Evolutionary conservation across 1,139 yeast genomes (phyloP).

Genomic region (Sugiyamaella novakii): DNA sequence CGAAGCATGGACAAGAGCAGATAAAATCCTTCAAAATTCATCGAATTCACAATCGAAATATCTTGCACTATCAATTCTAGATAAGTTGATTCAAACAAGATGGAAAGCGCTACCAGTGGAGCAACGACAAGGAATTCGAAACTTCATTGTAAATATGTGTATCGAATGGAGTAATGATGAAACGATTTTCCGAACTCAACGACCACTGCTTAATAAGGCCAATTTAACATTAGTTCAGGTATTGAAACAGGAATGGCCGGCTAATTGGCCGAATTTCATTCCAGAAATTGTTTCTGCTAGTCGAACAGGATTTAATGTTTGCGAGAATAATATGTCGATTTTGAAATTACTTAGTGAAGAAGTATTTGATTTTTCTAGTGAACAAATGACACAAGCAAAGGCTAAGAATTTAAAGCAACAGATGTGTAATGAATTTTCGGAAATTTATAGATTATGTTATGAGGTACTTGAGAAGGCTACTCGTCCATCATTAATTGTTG

Average conservation of each 20-base stretch:
- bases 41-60: slow-evolving; percentile 82
- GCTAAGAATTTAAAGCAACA: slow-evolving; percentile 78
- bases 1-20: slow-evolving; percentile 95
- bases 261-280: slow-evolving; percentile 95
- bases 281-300: slow-evolving; percentile 90
- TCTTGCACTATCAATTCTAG: slow-evolving; percentile 86
- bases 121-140: slow-evolving; percentile 81
- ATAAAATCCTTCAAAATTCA: slow-evolving; percentile 79
- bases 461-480: slow-evolving; percentile 89
- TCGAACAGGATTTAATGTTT: slow-evolving; percentile 83
- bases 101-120: slow-evolving; percentile 92
- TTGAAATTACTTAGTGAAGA: slow-evolving; percentile 89
- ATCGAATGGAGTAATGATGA: slow-evolving; percentile 89
- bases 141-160: slow-evolving; percentile 91
- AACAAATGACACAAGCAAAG: slow-evolving; percentile 95
- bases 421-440: slow-evolving; percentile 89
- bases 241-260: slow-evolving; percentile 98
- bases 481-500: slow-evolving; percentile 76
- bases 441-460: slow-evolving; percentile 87
- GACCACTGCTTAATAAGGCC: slow-evolving; percentile 86
- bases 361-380: slow-evolving; percentile 91
- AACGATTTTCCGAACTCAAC: slow-evolving; percentile 68
- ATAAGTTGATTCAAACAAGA: slow-evolving; percentile 83
- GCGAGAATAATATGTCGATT: slow-evolving; percentile 96
- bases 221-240: slow-evolving; percentile 92